These are phyloP conservation scores for Boletus sp. DNA, from an alignment of 768 basidiomycete genomes.

Conservation along the genomic window DNA sequence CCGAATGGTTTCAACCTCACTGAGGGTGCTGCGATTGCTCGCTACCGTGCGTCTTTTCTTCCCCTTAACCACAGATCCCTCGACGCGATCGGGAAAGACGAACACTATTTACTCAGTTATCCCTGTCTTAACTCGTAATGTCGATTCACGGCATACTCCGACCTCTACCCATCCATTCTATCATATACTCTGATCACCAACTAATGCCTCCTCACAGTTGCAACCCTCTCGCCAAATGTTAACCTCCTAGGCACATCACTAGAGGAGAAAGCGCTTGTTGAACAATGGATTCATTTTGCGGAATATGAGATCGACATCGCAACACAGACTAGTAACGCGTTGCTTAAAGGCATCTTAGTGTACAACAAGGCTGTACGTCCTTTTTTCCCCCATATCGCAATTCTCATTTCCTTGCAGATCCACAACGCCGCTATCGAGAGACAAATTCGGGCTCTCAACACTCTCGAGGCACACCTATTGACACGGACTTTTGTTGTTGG, in stretches of 20 bases:
- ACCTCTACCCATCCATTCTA: not conserved
- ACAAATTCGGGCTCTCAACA: conserved; percentile 54
- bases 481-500: conserved; percentile 87
- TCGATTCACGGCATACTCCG: conserved; percentile 39
- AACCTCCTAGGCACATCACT: conserved; percentile 64
- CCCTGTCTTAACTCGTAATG: conserved; percentile 64
- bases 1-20: conserved; percentile 74
- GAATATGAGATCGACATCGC: conserved; percentile 58
- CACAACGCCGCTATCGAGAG: conserved; percentile 55
- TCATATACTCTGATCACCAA: conserved; percentile 8
- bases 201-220: conserved; percentile 50
- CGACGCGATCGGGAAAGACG: conserved; percentile 22
- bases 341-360: conserved; percentile 51
- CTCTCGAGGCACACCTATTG: conserved; percentile 70
- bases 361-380: conserved; percentile 80
- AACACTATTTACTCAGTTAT: conserved; percentile 50
- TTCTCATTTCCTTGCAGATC: conserved; percentile 37
- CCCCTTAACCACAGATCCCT: conserved; percentile 8
- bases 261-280: conserved; percentile 71
- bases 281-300: conserved; percentile 80
- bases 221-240: conserved; percentile 69
- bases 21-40: conserved; percentile 79
- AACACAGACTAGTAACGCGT: conserved; percentile 36
- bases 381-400: not conserved
- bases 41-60: conserved; percentile 68